Evolutionary conservation across 2,329 filamentous ascomycete species (phyloP).

Genomic region (Fusarium sp.): DNA sequence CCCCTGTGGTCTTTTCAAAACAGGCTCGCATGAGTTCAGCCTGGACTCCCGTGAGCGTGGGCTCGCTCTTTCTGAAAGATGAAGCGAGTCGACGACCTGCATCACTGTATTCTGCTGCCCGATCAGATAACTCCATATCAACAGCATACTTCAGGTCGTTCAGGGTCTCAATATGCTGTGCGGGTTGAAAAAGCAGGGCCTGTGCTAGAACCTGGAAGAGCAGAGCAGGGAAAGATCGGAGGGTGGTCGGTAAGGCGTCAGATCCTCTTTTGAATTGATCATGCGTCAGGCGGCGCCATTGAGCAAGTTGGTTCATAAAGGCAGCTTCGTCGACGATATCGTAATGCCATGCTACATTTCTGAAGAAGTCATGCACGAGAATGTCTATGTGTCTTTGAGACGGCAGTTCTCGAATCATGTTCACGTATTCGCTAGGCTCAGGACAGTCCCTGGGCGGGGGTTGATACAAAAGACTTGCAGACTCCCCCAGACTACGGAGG

Average conservation of each 20-base stretch:
- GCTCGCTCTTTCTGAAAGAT: neutral
- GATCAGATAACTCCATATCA: neutral
- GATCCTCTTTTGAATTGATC: neutral
- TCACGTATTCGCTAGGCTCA: neutral
- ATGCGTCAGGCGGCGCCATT: neutral
- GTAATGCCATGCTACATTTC: neutral
- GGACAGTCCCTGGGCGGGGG: accelerated
- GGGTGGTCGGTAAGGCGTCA: neutral
- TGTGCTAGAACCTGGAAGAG: neutral
- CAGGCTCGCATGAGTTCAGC: neutral
- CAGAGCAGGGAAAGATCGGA: neutral
- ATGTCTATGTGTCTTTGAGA: neutral
- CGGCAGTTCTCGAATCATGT: neutral
- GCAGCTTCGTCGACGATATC: neutral
- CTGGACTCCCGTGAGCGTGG: neutral
- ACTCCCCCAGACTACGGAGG: neutral
- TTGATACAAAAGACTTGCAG: neutral
- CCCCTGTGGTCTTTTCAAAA: neutral
- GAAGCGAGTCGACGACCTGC: neutral
- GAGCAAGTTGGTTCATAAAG: neutral
- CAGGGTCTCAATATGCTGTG: neutral
- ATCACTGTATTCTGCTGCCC: neutral
- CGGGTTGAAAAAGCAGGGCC: neutral
- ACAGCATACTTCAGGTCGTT: neutral
- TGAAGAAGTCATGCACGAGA: neutral